A percentile compares a stretch with the other conserved stretches of the same genome.
Conservation (phyloP, 352 stramenopile species). For the Elongisporangium undulatum region DNA sequence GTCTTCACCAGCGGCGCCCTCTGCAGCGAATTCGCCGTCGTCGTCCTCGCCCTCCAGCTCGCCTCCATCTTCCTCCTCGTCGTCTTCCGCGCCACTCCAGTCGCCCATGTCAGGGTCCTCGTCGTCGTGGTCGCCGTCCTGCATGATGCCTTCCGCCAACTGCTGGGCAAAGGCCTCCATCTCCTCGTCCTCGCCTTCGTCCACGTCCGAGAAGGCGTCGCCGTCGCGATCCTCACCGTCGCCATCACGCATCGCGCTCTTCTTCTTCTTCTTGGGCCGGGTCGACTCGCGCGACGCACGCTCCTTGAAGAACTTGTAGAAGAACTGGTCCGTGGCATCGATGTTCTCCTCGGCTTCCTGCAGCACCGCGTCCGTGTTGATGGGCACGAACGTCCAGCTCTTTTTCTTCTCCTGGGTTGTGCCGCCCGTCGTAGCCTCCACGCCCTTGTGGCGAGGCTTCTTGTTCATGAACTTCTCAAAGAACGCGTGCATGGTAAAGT, state of each 20-base stretch:
- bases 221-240: constrained; percentile 33
- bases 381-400: constrained; percentile 63
- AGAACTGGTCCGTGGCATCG: constrained; percentile 87
- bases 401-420: constrained; percentile 23
- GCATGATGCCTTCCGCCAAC: constrained; percentile 88
- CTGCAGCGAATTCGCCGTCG: too few species aligned
- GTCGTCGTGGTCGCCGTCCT: constrained; percentile 70
- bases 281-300: constrained; percentile 47
- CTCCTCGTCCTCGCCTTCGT: constrained; percentile 75
- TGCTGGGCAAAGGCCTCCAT: constrained; percentile 87
- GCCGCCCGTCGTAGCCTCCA: constrained; percentile 2
- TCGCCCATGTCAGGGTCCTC: constrained; percentile 71
- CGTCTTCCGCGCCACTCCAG: constrained; percentile 56
- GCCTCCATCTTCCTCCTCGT: constrained; percentile 35
- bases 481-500: constrained; percentile 97
- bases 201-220: constrained; percentile 53
- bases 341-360: constrained; percentile 56
- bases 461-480: constrained; percentile 99
- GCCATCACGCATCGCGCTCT: too few species aligned
- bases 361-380: constrained; percentile 71
- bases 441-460: constrained; percentile 85
- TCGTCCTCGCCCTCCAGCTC: constrained; percentile 53
- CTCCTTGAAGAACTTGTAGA: constrained; percentile 93
- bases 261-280: constrained; percentile 30
- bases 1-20: too few species aligned